Percentiles rank a stretch among this genome's conserved stretches.
Conservation (phyloP, 768 basidiomycete species). For the Boletus rubroflammeus region DNA sequence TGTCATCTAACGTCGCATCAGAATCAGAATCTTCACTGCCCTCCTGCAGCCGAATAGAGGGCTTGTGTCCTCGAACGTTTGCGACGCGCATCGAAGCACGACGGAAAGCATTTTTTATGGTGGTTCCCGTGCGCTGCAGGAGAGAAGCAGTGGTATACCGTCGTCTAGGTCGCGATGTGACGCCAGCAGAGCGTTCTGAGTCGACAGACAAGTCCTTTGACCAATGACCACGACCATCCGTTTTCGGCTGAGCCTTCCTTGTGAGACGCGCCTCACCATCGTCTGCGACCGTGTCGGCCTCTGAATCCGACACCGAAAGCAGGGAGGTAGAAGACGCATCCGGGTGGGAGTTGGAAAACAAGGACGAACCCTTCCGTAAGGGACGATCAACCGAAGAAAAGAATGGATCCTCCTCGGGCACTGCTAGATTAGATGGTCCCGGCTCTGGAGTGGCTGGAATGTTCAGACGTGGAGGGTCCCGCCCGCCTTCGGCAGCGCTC, state of each 20-base stretch:
- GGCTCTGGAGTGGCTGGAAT: conserved; percentile 21
- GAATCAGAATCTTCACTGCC: conserved; percentile 36
- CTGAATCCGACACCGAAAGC: conserved; percentile 32
- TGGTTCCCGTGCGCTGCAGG: conserved; percentile 56
- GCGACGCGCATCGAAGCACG: conserved; percentile 79
- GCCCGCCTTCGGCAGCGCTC: conserved; percentile 44
- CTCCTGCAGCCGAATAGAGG: conserved; percentile 54
- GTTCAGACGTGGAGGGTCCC: conserved; percentile 47
- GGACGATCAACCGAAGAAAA: conserved; percentile 38
- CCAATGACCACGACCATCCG: conserved; percentile 27
- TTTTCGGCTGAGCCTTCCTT: conserved; percentile 36
- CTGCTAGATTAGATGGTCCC: conserved; percentile 18
- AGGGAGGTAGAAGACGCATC: conserved; percentile 54
- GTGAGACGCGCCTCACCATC: conserved; percentile 62
- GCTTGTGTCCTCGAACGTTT: conserved; percentile 63
- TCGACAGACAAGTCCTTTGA: conserved; percentile 33
- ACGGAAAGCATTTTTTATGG: conserved; percentile 54
- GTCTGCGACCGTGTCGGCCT: conserved; percentile 44
- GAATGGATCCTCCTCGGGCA: conserved; percentile 46
- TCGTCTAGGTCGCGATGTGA: conserved; percentile 38
- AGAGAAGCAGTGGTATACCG: conserved; percentile 51
- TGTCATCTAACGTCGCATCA: conserved; percentile 32
- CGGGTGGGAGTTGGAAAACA: conserved; percentile 42
- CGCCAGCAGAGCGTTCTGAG: conserved; percentile 46
- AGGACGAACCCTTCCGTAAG: conserved; percentile 28